Base-by-base conservation (phyloP, 495 filamentous ascomycete species). In the Xylaria flabelliformis region DNA sequence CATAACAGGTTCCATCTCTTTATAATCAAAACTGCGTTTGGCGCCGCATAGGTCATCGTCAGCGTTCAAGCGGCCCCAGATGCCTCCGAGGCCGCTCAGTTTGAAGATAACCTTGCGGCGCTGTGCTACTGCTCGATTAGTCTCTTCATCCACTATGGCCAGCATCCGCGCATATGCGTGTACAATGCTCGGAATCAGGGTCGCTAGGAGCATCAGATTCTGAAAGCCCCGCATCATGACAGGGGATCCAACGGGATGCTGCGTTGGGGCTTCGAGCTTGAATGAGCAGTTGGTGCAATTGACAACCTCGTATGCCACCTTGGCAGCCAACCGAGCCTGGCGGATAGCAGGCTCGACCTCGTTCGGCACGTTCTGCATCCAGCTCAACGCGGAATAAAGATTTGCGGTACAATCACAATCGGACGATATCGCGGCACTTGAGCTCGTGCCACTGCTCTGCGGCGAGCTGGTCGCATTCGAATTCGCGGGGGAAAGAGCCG, bases 121-220 rank as follows among this genome's bases (percentile, higher is more conserved):
- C 51, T 82, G 77, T 1, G 73, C 74, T 12, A 79, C 76, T 10
- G 87, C 87, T 0, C 55, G 72, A 0, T 76, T 65, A 1, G 83
- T 76, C 53, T 83, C 83, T 21, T 75, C 77, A 70, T 89, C 86
- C 19, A 88, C 78, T 72, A 85, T 81, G 21, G 55, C 69, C 1
- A 89, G 75, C 39, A 89, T 83, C 55, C 70, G 78, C 66, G 78
- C 79, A 77, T 89, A 93, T 3, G 87, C 83, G 76, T 90, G 85
- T 24, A 88, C 88, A 39, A 91, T 82, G 15, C 89, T 87, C 24
- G 88, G 90, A 26, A 93, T 82, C 10, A 92, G 81, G 0, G 90
- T 88, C 8, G 87, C 90, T 13, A 90, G 85, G 67, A 91, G 86
- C 90, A 92, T 92, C 50, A 90, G 83, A 74, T 88, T 92, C 70